A percentile compares a stretch with the other conserved stretches of the same genome.
phyloP scores from a whole-genome alignment of 805 yeast genomes.

The Candida maris region DNA sequence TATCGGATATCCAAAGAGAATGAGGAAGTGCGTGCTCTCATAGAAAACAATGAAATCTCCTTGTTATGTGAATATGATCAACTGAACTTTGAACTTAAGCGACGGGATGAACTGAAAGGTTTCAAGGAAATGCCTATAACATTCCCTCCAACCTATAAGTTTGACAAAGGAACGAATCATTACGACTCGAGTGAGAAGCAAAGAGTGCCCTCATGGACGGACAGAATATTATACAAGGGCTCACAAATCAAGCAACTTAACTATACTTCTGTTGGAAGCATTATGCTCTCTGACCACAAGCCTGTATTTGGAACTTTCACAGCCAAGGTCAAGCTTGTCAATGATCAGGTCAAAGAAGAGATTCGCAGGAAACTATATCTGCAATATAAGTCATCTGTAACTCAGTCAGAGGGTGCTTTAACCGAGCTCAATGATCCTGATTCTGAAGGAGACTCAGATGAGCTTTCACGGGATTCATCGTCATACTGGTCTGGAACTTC shows the following conservation, averaged over 20 bases:
- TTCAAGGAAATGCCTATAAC: constrained; percentile 73
- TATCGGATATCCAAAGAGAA: constrained; percentile 71
- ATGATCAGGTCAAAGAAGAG: constrained; percentile 54
- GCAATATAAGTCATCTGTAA: constrained; percentile 40
- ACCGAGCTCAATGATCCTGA: constrained; percentile 31
- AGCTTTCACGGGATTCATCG: constrained; percentile 11
- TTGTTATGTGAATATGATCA: constrained; percentile 72
- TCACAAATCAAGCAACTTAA: constrained; percentile 54
- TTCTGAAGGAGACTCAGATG: constrained; percentile 8
- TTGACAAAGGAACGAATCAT: constrained; percentile 72
- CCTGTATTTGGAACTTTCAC: constrained; percentile 84
- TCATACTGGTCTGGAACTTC: constrained; percentile 20
- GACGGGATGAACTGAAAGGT: constrained; percentile 67
- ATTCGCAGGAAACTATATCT: constrained; percentile 59
- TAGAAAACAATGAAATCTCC: constrained; percentile 43
- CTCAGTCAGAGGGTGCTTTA: constrained; percentile 13
- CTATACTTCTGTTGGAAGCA: constrained; percentile 59
- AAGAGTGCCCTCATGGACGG: constrained; percentile 96
- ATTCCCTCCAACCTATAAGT: constrained; percentile 90
- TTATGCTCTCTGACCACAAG: constrained; percentile 80
- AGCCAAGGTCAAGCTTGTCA: constrained; percentile 63
- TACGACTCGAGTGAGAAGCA: constrained; percentile 92
- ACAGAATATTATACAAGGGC: constrained; percentile 72
- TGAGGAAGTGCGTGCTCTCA: constrained; percentile 63
- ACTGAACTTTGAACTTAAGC: constrained; percentile 66